A percentile compares a stretch with the other conserved stretches of the same genome.
Evolutionary conservation across 2,329 filamentous ascomycete species (phyloP).

Genomic region (Aspergillus sp.): DNA sequence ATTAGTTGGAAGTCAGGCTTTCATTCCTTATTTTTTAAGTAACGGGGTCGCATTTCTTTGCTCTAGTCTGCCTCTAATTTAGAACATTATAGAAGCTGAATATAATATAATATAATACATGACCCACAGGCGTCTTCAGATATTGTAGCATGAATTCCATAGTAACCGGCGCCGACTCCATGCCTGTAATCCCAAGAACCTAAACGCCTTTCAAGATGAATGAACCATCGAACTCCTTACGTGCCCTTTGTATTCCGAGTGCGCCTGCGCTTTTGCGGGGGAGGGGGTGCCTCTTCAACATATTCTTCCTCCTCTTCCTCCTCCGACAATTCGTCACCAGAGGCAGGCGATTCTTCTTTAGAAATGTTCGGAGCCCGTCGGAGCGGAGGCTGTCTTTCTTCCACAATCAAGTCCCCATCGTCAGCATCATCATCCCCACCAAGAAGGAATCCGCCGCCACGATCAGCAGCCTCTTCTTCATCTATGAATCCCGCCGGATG

Average conservation of each 20-base stretch:
- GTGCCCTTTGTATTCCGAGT: conserved; percentile 18
- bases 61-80: neutral
- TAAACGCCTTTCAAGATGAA: neutral
- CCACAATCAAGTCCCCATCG: conserved; percentile 30
- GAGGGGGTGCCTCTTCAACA: conserved; percentile 13
- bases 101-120: neutral
- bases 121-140: neutral
- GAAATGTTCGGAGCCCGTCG: neutral
- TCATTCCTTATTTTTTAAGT: neutral
- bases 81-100: neutral
- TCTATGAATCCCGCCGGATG: neutral
- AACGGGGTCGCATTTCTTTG: neutral
- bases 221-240: neutral
- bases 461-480: conserved; percentile 15
- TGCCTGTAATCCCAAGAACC: neutral
- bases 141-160: neutral
- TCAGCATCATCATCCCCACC: conserved; percentile 5
- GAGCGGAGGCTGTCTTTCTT: conserved; percentile 20
- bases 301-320: neutral
- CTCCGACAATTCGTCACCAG: neutral
- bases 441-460: conserved; percentile 12
- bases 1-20: neutral
- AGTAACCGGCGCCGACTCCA: neutral
- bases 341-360: neutral
- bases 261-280: conserved; percentile 23